phyloP scores from a whole-genome alignment of 1,139 yeast genomes.

The Nakaseomyces glabratus region DNA sequence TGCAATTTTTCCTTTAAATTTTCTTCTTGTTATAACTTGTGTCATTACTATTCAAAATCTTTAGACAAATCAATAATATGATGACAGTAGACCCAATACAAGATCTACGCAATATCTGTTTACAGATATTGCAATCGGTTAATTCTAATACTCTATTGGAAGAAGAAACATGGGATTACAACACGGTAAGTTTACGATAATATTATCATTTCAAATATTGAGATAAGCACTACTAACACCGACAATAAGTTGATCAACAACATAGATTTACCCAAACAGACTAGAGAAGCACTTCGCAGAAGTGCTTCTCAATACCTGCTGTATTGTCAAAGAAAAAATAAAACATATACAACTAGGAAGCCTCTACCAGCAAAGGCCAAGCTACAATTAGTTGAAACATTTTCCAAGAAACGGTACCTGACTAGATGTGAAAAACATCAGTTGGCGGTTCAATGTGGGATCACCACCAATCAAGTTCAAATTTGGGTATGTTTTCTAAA shows the following conservation, averaged over 20 bases:
- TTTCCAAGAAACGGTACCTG: slow-evolving; percentile 13
- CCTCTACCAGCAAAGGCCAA: too few relatives aligned
- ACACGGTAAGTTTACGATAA: too few relatives aligned
- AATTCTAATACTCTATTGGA: too few relatives aligned
- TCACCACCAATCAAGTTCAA: slow-evolving; percentile 15
- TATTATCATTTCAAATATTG: too few relatives aligned
- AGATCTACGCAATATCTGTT: too few relatives aligned
- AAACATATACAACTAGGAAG: neutral
- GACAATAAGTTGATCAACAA: neutral
- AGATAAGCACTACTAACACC: neutral
- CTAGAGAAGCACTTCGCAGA: neutral
- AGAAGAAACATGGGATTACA: too few relatives aligned
- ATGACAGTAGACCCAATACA: too few relatives aligned
- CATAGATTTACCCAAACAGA: neutral
- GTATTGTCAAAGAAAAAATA: neutral
- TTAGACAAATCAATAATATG: too few relatives aligned
- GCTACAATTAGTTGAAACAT: slow-evolving; percentile 13
- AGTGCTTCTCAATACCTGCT: neutral
- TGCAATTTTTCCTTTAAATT: slow-evolving; percentile 8
- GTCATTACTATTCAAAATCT: too few relatives aligned
- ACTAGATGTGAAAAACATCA: slow-evolving; percentile 13
- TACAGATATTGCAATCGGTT: too few relatives aligned
- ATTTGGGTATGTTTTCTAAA: slow-evolving; percentile 11
- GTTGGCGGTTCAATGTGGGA: slow-evolving; percentile 15
- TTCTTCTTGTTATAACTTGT: too few relatives aligned